A percentile compares a stretch with the other conserved stretches of the same genome.
Evolutionary conservation across 164 flowering plant species (phyloP).

Genomic region (Macadamia integrifolia): DNA sequence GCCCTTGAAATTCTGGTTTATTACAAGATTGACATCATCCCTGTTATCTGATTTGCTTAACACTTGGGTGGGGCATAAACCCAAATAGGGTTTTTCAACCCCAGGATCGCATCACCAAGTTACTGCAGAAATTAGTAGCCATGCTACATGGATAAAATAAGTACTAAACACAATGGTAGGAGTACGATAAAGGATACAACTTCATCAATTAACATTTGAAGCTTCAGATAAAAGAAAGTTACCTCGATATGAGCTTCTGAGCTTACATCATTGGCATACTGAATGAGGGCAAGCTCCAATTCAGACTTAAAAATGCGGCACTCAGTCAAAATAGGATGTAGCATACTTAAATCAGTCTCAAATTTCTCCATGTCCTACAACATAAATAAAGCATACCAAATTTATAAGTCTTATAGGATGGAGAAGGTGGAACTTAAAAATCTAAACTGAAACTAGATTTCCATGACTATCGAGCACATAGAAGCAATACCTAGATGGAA

Average conservation of each 20-base stretch:
- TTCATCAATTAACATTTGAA: not conserved
- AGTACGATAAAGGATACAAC: not conserved
- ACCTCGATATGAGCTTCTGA: conserved; percentile 98
- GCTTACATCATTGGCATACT: conserved; percentile 89
- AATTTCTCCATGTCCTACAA: conserved; percentile 75
- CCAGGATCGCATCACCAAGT: not conserved
- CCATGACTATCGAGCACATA: not conserved
- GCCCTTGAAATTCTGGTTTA: no score
- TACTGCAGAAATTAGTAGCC: not conserved
- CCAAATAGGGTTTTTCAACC: no score
- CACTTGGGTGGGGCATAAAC: no score
- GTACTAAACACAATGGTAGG: not conserved
- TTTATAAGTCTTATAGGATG: not conserved
- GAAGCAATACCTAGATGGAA: not conserved
- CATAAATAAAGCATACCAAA: not conserved
- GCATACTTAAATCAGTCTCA: conserved; percentile 51
- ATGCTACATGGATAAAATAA: not conserved
- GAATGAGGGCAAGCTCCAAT: conserved; percentile 76
- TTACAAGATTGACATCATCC: no score
- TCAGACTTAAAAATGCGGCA: conserved; percentile 76
- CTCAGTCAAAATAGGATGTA: conserved; percentile 86
- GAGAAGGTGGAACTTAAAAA: not conserved
- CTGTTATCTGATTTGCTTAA: no score
- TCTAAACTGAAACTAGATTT: not conserved
- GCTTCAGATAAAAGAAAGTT: not conserved